Percentiles rank a stretch among this genome's conserved stretches.
These are phyloP conservation scores for Fusarium neocosmosporiellum DNA, from an alignment of 2,329 filamentous ascomycete genomes.

Conservation along the genomic window DNA sequence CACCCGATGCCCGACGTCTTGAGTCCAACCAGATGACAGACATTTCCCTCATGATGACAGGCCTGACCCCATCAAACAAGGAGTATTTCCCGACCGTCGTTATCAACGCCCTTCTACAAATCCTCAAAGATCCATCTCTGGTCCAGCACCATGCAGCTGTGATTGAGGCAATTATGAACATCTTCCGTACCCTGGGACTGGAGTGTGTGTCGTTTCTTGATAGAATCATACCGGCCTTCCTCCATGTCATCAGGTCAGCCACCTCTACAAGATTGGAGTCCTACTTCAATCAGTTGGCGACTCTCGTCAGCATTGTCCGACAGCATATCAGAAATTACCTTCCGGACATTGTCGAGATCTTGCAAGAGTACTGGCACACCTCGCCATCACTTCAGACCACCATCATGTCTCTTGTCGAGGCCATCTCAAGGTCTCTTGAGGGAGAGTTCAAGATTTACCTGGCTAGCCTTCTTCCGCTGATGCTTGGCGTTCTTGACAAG, in stretches of 20 bases:
- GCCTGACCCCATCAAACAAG: conserved; percentile 94
- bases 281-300: conserved; percentile 96
- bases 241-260: conserved; percentile 87
- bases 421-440: conserved; percentile 91
- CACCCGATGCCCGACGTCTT: conserved; percentile 77
- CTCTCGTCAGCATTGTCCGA: conserved; percentile 92
- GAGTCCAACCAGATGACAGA: conserved; percentile 81
- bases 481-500: conserved; percentile 93
- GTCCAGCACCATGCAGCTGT: conserved; percentile 92
- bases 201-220: conserved; percentile 96
- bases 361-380: conserved; percentile 90
- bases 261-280: conserved; percentile 84
- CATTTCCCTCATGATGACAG: conserved; percentile 97
- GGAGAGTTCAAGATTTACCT: conserved; percentile 98
- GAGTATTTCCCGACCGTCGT: conserved; percentile 99
- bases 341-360: conserved; percentile 84
- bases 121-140: conserved; percentile 90
- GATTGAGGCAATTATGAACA: conserved; percentile 98
- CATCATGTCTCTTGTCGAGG: conserved; percentile 91
- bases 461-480: conserved; percentile 86
- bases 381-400: conserved; percentile 87
- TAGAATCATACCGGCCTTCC: conserved; percentile 93
- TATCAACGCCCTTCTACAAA: conserved; percentile 92
- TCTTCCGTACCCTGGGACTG: conserved; percentile 94
- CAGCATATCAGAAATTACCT: conserved; percentile 96